phyloP scores from a whole-genome alignment of 495 filamentous ascomycete species.

The Sphaerosporella brunnea region DNA sequence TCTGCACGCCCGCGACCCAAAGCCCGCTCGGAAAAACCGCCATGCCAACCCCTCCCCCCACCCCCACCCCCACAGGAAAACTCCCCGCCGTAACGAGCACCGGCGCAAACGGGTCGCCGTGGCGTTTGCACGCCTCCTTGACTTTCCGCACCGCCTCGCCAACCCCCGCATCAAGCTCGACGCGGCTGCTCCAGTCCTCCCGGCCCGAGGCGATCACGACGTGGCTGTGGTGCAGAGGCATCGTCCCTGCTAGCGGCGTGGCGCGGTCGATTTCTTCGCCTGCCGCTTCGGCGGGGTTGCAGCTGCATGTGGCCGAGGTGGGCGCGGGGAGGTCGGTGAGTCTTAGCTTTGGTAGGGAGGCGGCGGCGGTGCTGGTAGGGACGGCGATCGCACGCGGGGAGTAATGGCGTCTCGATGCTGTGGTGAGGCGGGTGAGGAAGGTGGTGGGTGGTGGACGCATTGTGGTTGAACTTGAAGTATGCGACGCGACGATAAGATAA shows the following conservation, averaged over 20 bases:
- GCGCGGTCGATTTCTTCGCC: conserved; percentile 59
- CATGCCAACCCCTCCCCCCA: conserved; percentile 24
- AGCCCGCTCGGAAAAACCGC: neutral
- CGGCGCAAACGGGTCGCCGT: conserved; percentile 33
- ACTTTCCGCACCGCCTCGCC: conserved; percentile 53
- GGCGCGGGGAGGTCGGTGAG: conserved; percentile 1
- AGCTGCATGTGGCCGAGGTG: conserved; percentile 1
- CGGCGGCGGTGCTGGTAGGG: conserved; percentile 4
- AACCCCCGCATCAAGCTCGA: conserved; percentile 37
- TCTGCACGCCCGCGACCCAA: conserved; percentile 1
- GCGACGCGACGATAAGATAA: too few species aligned
- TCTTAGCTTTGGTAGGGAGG: conserved; percentile 11
- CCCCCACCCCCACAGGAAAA: conserved; percentile 12
- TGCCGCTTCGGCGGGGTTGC: conserved; percentile 36
- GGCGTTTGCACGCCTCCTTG: conserved; percentile 33
- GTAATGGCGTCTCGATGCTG: too few species aligned
- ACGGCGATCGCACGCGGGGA: too few species aligned
- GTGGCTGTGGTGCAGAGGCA: conserved; percentile 65
- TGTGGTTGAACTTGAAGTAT: too few species aligned
- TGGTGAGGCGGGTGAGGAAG: too few species aligned
- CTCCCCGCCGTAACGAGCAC: conserved; percentile 10
- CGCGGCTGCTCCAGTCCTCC: conserved; percentile 63
- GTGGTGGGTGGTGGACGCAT: too few species aligned
- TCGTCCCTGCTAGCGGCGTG: conserved; percentile 63
- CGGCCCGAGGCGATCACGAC: conserved; percentile 64